phyloP scores from a whole-genome alignment of 208 protist genomes.

The Leishmania major region DNA sequence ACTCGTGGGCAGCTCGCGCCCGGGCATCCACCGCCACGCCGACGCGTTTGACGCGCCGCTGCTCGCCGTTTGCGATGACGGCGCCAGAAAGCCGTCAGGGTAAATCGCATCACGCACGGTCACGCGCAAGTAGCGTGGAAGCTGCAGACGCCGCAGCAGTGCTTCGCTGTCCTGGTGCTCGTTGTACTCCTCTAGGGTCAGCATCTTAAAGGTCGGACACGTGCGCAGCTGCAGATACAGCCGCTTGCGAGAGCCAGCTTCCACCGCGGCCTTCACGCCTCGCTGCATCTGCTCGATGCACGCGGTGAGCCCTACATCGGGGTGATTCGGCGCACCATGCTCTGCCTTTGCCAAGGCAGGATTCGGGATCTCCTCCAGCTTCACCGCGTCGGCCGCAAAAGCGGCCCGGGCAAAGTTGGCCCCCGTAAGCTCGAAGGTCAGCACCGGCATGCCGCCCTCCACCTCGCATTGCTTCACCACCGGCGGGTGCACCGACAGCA shows the following conservation, averaged over 20 bases:
- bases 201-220: slow-evolving; percentile 81
- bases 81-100: slow-evolving; percentile 61
- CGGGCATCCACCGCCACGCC: neutral
- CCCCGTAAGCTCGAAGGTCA: slow-evolving; percentile 66
- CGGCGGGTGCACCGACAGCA: slow-evolving; percentile 41
- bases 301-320: slow-evolving; percentile 59
- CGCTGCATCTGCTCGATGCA: slow-evolving; percentile 60
- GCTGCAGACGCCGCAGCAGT: slow-evolving; percentile 58
- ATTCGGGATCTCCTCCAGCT: slow-evolving; percentile 77
- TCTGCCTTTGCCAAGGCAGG: slow-evolving; percentile 27
- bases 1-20: neutral
- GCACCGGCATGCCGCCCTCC: slow-evolving; percentile 71
- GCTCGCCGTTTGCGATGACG: neutral
- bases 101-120: slow-evolving; percentile 57
- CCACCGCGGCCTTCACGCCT: slow-evolving; percentile 45
- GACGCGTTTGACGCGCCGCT: neutral
- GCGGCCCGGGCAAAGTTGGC: slow-evolving; percentile 35
- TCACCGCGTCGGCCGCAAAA: slow-evolving; percentile 40
- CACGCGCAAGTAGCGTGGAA: slow-evolving; percentile 72
- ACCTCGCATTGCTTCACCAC: slow-evolving; percentile 88
- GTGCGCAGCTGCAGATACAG: slow-evolving; percentile 65
- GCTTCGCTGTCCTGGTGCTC: slow-evolving; percentile 76
- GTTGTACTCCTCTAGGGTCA: slow-evolving; percentile 78
- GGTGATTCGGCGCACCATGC: neutral
- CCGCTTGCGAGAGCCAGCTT: slow-evolving; percentile 45